A percentile compares a stretch with the other conserved stretches of the same genome.
These are phyloP conservation scores for Cystobasidium onofrii DNA, from an alignment of 768 basidiomycete species.

Conservation along the genomic window DNA sequence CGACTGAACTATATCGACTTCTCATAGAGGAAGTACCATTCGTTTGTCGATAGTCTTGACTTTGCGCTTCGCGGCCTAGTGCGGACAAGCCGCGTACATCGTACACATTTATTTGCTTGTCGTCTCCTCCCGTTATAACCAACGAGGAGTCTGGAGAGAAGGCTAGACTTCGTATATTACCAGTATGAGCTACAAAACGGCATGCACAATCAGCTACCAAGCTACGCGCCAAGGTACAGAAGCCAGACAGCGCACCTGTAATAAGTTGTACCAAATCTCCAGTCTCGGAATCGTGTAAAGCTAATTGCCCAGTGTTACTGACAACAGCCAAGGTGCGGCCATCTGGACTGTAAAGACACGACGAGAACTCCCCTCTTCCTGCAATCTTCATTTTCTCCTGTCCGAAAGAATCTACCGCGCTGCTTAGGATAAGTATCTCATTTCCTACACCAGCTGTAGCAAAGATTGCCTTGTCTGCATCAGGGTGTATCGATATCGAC, in stretches of 20 bases:
- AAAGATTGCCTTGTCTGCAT: constrained; percentile 3
- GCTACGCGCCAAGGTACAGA: no score
- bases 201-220: no score
- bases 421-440: background rate
- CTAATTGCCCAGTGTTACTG: constrained; percentile 19
- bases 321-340: constrained; percentile 1
- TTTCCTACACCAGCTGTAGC: constrained; percentile 20
- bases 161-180: constrained; percentile 12
- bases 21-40: background rate
- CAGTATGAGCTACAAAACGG: constrained; percentile 19
- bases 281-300: constrained; percentile 11
- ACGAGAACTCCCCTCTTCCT: constrained; percentile 14
- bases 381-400: constrained; percentile 18
- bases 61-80: background rate
- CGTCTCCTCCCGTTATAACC: constrained; percentile 23
- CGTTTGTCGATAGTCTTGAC: background rate
- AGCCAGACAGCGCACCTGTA: background rate
- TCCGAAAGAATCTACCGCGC: constrained; percentile 1
- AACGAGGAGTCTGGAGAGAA: constrained; percentile 19
- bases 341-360: constrained; percentile 18
- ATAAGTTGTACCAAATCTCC: constrained; percentile 11
- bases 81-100: constrained; percentile 2
- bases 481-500: constrained; percentile 21
- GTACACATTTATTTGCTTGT: constrained; percentile 31
- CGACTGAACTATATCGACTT: constrained; percentile 14